Percentiles rank a stretch among this genome's conserved stretches.
Evolutionary conservation across 495 filamentous ascomycete species (phyloP).

Genomic region (Tuber indicum): DNA sequence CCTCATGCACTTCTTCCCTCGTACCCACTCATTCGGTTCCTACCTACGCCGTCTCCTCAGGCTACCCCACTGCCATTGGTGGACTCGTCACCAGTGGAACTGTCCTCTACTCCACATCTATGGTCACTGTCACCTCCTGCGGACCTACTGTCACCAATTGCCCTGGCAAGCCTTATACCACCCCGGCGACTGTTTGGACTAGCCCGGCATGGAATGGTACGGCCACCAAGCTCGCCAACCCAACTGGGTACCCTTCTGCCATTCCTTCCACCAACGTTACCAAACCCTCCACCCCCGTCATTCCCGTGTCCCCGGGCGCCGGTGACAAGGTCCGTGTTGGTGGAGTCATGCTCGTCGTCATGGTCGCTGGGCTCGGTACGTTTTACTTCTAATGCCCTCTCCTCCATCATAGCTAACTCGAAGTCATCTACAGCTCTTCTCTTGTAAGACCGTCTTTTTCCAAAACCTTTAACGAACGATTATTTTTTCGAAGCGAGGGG

Average conservation of each 20-base stretch:
- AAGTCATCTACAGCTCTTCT: background rate
- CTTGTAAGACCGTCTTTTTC: background rate
- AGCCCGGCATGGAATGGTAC: slow-evolving; percentile 4
- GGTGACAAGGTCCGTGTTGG: slow-evolving; percentile 43
- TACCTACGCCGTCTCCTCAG: background rate
- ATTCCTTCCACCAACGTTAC: slow-evolving; percentile 36
- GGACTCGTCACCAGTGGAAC: slow-evolving; percentile 13
- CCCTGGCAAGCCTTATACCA: slow-evolving; percentile 10
- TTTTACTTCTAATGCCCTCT: background rate
- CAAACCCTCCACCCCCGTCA: slow-evolving; percentile 35
- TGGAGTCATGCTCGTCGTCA: slow-evolving; percentile 33
- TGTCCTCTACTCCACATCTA: slow-evolving; percentile 21
- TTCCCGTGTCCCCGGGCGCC: slow-evolving; percentile 47
- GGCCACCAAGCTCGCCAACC: slow-evolving; percentile 29
- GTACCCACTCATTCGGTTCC: slow-evolving; percentile 6
- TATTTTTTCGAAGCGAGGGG: background rate
- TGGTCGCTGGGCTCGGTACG: slow-evolving; percentile 36
- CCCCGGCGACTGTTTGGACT: slow-evolving; percentile 19
- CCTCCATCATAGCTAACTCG: background rate
- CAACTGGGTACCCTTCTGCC: slow-evolving; percentile 25
- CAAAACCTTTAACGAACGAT: background rate
- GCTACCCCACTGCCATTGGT: slow-evolving; percentile 20
- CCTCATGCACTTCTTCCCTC: background rate
- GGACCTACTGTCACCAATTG: slow-evolving; percentile 33
- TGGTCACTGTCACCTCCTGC: slow-evolving; percentile 40